These are phyloP conservation scores for Aspergillus felis DNA, from an alignment of 2,329 filamentous ascomycete species.

Conservation along the genomic window DNA sequence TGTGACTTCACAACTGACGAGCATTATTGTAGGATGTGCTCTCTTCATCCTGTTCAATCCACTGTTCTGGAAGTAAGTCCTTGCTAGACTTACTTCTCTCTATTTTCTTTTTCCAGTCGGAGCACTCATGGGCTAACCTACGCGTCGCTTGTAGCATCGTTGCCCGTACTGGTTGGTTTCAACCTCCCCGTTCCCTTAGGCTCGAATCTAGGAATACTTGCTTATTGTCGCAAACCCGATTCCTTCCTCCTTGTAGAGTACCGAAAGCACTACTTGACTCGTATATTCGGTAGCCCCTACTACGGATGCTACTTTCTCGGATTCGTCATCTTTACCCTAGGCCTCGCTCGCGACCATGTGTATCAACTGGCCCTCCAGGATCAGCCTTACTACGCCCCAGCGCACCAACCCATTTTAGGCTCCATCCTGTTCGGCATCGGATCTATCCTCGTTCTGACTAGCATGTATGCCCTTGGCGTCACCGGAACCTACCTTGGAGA, in stretches of 20 bases:
- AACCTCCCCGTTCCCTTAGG: conserved; percentile 12
- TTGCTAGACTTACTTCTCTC: neutral
- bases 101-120: neutral
- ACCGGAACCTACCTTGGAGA: conserved; percentile 96
- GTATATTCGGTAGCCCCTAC: conserved; percentile 74
- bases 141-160: conserved; percentile 59
- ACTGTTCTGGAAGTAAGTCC: neutral
- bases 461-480: conserved; percentile 87
- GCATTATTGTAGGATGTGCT: neutral
- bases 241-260: conserved; percentile 62
- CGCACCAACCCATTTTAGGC: conserved; percentile 63
- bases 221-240: conserved; percentile 3
- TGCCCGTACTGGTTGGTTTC: conserved; percentile 67
- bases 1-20: neutral
- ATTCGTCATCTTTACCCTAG: conserved; percentile 82
- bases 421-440: conserved; percentile 69
- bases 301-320: conserved; percentile 88
- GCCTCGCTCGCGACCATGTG: conserved; percentile 80
- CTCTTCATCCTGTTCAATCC: neutral
- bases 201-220: neutral
- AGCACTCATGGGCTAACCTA: conserved; percentile 12
- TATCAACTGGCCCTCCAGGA: conserved; percentile 79
- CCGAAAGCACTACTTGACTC: conserved; percentile 82
- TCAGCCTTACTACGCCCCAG: conserved; percentile 70
- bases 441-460: conserved; percentile 80